Evolutionary conservation across 176 grass and related monocot species (phyloP).

Genomic region (Saccharum spontaneum): DNA sequence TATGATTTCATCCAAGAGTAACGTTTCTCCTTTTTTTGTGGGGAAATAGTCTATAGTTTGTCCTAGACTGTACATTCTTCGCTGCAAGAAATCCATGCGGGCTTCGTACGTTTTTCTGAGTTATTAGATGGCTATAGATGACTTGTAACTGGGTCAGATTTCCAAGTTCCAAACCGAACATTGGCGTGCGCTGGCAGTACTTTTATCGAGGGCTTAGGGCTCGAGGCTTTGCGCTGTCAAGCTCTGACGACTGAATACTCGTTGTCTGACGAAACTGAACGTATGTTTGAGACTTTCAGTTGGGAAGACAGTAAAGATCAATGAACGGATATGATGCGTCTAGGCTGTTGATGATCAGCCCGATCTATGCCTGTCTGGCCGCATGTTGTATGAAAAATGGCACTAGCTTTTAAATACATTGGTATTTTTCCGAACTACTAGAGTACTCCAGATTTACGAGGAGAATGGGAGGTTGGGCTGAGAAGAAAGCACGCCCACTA

Average conservation of each 20-base stretch:
- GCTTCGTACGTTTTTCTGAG: not conserved
- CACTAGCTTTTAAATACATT: not conserved
- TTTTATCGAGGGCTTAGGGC: no score
- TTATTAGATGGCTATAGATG: not conserved
- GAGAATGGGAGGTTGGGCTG: not conserved
- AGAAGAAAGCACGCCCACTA: constrained; percentile 9
- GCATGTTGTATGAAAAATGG: not conserved
- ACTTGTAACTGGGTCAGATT: not conserved
- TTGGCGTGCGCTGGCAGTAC: no score
- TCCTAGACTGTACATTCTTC: constrained; percentile 1
- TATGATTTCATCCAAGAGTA: constrained; percentile 81
- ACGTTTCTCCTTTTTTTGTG: not conserved
- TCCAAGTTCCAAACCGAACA: not conserved
- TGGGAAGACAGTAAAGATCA: no score
- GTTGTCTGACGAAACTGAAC: no score
- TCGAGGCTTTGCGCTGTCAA: not conserved
- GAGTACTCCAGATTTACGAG: not conserved
- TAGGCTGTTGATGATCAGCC: not conserved
- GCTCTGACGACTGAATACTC: not conserved
- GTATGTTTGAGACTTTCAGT: not conserved
- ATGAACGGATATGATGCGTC: not conserved
- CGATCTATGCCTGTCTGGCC: not conserved
- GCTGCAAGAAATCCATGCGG: not conserved
- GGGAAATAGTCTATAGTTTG: not conserved
- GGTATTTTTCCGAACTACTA: not conserved